Evolutionary conservation across 176 grass and related monocot genomes (phyloP).

Genomic region (Ananas comosus): DNA sequence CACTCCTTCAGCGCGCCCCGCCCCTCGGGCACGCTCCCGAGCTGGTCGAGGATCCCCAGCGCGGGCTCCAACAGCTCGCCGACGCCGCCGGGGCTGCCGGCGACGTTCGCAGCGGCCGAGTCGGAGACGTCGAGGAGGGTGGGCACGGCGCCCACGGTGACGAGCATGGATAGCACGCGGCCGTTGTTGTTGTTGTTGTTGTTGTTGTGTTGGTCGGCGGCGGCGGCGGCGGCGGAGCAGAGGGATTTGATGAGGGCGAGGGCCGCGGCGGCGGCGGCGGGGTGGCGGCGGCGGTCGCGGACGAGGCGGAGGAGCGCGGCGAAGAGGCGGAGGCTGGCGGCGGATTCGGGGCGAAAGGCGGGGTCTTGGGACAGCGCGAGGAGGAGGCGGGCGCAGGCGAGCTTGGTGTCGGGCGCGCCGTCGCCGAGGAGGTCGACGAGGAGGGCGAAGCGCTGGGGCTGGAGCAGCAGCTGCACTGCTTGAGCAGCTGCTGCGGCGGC

Average conservation of each 20-base stretch:
- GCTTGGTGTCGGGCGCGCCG: conserved; percentile 72
- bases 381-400: conserved; percentile 73
- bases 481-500: no score
- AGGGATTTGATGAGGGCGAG: conserved; percentile 65
- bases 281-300: conserved; percentile 59
- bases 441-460: conserved; percentile 80
- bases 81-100: conserved; percentile 16
- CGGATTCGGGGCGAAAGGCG: conserved; percentile 70
- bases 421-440: conserved; percentile 90
- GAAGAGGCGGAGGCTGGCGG: conserved; percentile 76
- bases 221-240: conserved; percentile 25
- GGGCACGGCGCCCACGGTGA: conserved; percentile 58
- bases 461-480: conserved; percentile 34
- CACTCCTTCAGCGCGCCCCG: conserved; percentile 64
- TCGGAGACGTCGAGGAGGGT: conserved; percentile 51
- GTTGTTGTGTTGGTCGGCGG: no score
- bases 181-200: not conserved
- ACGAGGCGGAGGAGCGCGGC: conserved; percentile 65
- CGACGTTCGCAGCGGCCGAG: conserved; percentile 10
- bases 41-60: conserved; percentile 57
- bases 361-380: conserved; percentile 77
- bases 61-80: conserved; percentile 49
- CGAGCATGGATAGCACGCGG: conserved; percentile 43
- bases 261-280: conserved; percentile 31
- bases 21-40: conserved; percentile 44